A percentile compares a stretch with the other conserved stretches of the same genome.
Evolutionary conservation across 2,329 filamentous ascomycete species (phyloP).

Genomic region (Chalara sp.): DNA sequence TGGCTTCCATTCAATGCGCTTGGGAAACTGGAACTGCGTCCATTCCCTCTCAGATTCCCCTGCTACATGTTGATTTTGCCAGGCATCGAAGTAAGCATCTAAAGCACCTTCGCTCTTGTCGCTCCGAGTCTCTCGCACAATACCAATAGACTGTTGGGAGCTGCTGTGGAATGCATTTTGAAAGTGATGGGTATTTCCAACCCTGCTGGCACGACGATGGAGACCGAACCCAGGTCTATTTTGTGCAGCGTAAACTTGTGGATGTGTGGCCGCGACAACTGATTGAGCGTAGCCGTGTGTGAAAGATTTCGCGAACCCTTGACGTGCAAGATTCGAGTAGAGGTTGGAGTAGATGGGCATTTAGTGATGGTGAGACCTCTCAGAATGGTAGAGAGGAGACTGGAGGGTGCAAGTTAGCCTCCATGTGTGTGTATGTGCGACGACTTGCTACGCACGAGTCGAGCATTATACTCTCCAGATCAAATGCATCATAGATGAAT

Average conservation of each 20-base stretch:
- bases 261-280: conserved; percentile 88
- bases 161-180: conserved; percentile 69
- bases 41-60: conserved; percentile 72
- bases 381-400: conserved; percentile 39
- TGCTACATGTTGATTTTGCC: conserved; percentile 68
- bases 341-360: conserved; percentile 73
- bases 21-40: conserved; percentile 85
- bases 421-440: not conserved
- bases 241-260: conserved; percentile 70
- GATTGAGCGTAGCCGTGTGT: conserved; percentile 98
- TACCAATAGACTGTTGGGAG: conserved; percentile 29
- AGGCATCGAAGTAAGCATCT: conserved; percentile 87
- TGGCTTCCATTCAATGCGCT: conserved; percentile 87
- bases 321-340: conserved; percentile 82
- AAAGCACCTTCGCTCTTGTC: conserved; percentile 58
- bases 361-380: conserved; percentile 70
- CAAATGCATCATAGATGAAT: too few relatives aligned
- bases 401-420: conserved; percentile 3
- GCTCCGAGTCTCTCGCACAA: conserved; percentile 50
- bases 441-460: too few relatives aligned
- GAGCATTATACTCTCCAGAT: not conserved
- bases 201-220: conserved; percentile 40
- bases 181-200: conserved; percentile 53
- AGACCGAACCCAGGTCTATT: conserved; percentile 57
- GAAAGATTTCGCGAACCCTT: conserved; percentile 94